Conservation (phyloP, 768 basidiomycete species). For the Tubosaeta sp. region DNA sequence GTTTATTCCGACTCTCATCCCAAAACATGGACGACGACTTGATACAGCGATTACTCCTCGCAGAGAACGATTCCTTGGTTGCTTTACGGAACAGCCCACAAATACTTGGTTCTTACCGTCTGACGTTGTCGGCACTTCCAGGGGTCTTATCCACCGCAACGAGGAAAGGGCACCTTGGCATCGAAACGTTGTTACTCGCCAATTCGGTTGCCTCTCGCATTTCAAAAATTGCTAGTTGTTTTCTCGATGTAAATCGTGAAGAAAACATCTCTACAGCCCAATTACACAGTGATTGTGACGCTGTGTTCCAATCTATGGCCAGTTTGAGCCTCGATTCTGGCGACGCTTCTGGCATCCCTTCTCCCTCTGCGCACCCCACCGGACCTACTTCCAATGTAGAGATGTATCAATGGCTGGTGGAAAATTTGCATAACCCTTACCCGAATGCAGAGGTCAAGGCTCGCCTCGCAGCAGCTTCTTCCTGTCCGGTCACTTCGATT, state of each 20-base stretch:
- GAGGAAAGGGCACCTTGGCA: not conserved
- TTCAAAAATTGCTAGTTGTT: conserved; percentile 1
- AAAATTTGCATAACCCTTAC: conserved; percentile 51
- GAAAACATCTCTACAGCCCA: not conserved
- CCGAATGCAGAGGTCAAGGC: conserved; percentile 33
- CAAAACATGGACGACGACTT: no score
- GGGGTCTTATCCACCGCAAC: no score
- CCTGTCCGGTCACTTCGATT: conserved; percentile 27
- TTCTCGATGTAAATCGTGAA: not conserved
- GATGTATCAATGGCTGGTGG: conserved; percentile 40
- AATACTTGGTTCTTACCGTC: no score
- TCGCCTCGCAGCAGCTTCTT: conserved; percentile 16
- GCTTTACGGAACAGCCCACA: no score
- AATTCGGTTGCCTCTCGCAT: conserved; percentile 4
- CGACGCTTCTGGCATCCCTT: no score
- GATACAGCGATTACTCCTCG: no score
- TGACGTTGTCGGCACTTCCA: no score
- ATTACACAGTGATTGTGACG: conserved; percentile 3
- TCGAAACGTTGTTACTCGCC: not conserved
- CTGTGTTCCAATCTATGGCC: conserved; percentile 3
- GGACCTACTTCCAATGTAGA: no score
- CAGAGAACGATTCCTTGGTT: no score
- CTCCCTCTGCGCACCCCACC: no score
- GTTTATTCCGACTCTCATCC: no score
- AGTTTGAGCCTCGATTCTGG: not conserved